Base-by-base conservation (phyloP, 768 basidiomycete genomes). In the Cubamyces lactineus region DNA sequence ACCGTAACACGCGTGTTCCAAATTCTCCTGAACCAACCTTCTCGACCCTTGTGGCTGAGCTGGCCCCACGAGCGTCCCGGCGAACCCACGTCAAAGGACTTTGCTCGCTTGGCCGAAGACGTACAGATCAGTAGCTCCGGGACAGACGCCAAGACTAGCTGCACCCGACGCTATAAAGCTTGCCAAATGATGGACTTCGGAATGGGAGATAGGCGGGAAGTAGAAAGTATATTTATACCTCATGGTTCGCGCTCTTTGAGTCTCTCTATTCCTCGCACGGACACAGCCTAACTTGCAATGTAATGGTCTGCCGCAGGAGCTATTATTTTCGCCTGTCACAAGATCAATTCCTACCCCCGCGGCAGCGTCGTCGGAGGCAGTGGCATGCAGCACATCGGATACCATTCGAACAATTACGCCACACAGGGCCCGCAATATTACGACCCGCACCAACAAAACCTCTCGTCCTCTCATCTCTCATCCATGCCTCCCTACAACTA, bases 221-320 rank as follows among this genome's bases (percentile, higher is more conserved):
- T 93, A 28, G 91, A 93, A 72, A 92, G 90, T 76, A 88, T 94
- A 65, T 94, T 91, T 75, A 92, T 93, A 75, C 92, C 92, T 73
- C 91, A 94, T 84, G 92, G 92, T 89, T 72, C 68, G 54, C 64
- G 56, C 63, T 45, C 53, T 54, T 61, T 50, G 5, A 34, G 34
- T 34, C 34, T 30, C 57, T 68, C 51, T 63, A 49, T 72, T 59
- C 57, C 64, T 61, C 56, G 30, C 53, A 48, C 49, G 16, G 38
- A 52, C 41, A 41, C 45, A 50, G 43, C 55, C 59, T 67, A 28
- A 58, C 48, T 28, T 38, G 45, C 47, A 34, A 39, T 49, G 56
- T 39, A 8, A 59, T 43, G 49, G 41, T 51, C 50, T 57, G 63
- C 53, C 61, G 34, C 73, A 88, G 86, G 86, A 63, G 80, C 81